Conservation (phyloP, 768 basidiomycete species). For the Tephrocybe sp. region DNA sequence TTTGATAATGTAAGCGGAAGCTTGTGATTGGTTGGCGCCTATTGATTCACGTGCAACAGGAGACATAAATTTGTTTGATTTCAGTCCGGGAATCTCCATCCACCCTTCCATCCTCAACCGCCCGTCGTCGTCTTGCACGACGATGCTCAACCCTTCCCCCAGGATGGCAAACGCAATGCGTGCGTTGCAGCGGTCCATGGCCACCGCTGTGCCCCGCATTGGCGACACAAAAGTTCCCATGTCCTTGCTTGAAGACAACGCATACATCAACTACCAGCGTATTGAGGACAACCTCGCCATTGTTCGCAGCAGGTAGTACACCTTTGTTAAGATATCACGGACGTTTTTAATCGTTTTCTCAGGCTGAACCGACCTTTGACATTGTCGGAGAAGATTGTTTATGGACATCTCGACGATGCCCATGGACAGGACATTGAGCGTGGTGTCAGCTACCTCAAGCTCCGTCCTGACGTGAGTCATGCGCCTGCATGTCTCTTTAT, state of each 20-base stretch:
- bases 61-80: conserved; percentile 36
- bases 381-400: conserved; percentile 94
- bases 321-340: not conserved
- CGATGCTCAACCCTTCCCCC: conserved; percentile 63
- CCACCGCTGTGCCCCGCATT: conserved; percentile 76
- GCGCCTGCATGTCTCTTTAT: conserved; percentile 2
- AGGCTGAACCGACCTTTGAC: conserved; percentile 91
- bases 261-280: conserved; percentile 92
- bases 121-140: conserved; percentile 32
- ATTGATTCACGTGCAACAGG: conserved; percentile 36
- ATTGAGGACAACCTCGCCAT: conserved; percentile 96
- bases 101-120: conserved; percentile 18
- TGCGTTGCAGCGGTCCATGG: conserved; percentile 60
- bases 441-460: conserved; percentile 93
- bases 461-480: conserved; percentile 88
- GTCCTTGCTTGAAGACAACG: conserved; percentile 79
- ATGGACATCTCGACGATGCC: conserved; percentile 97
- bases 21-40: conserved; percentile 30
- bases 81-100: conserved; percentile 33
- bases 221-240: conserved; percentile 89
- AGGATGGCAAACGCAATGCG: conserved; percentile 53
- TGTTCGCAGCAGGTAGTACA: conserved; percentile 71
- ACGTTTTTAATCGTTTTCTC: conserved; percentile 6
- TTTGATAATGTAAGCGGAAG: not conserved
- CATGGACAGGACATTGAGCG: conserved; percentile 88